phyloP scores from a whole-genome alignment of 1,139 yeast species.

The Suhomyces bolitotheri region DNA sequence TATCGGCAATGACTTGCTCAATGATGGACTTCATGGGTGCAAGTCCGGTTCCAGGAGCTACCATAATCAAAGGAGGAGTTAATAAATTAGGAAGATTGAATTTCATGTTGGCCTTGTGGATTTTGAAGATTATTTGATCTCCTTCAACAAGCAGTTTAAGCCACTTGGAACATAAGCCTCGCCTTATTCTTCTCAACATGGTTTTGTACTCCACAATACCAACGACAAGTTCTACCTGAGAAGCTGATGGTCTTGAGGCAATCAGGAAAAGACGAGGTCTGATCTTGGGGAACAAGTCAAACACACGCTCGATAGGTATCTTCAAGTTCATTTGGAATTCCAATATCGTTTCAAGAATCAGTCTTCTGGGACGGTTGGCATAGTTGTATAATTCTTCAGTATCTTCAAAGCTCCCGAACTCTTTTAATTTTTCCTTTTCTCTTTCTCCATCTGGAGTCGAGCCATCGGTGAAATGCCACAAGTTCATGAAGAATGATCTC shows the following conservation, averaged over 20 bases:
- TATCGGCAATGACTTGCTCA: slow-evolving; percentile 28
- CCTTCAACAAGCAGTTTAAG: slow-evolving; percentile 50
- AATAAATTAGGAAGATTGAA: slow-evolving; percentile 23
- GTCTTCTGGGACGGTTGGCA: slow-evolving; percentile 88
- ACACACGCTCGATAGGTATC: slow-evolving; percentile 71
- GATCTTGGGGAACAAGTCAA: slow-evolving; percentile 76
- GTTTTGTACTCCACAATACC: slow-evolving; percentile 90
- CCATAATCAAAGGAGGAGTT: slow-evolving; percentile 60
- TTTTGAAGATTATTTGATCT: slow-evolving; percentile 54
- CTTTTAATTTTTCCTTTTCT: slow-evolving; percentile 73
- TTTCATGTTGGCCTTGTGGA: slow-evolving; percentile 50
- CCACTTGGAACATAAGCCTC: slow-evolving; percentile 86
- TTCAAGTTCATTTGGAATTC: slow-evolving; percentile 72
- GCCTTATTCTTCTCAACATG: slow-evolving; percentile 68
- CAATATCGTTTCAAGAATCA: slow-evolving; percentile 75
- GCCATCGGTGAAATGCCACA: slow-evolving; percentile 73
- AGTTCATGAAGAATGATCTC: slow-evolving; percentile 68
- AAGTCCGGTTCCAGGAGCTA: slow-evolving; percentile 90
- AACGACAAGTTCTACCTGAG: slow-evolving; percentile 59
- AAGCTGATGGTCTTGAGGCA: slow-evolving; percentile 56
- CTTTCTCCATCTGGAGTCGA: slow-evolving; percentile 46
- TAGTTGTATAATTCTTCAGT: slow-evolving; percentile 82
- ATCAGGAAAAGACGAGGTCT: slow-evolving; percentile 84
- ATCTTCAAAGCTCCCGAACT: slow-evolving; percentile 72
- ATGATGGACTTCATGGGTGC: slow-evolving; percentile 83